These are phyloP conservation scores for Barnettozyma sp. DNA, from an alignment of 805 yeast genomes.

Conservation along the genomic window DNA sequence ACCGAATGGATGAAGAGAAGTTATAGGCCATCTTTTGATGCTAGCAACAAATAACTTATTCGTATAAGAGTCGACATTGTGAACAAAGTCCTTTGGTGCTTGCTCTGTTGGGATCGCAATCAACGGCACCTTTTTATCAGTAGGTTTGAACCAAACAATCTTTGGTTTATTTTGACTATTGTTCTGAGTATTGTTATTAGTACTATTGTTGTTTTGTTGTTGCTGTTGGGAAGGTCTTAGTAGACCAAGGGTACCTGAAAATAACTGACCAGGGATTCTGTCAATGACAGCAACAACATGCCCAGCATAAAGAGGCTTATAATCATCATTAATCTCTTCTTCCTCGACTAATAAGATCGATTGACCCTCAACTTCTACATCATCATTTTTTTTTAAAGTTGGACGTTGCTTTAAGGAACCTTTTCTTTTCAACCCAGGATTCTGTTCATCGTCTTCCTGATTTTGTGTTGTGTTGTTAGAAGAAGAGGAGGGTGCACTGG, in stretches of 20 bases:
- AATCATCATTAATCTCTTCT: slow-evolving; percentile 89
- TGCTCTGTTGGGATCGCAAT: slow-evolving; percentile 98
- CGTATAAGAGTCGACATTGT: slow-evolving; percentile 76
- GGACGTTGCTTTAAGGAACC: slow-evolving; percentile 94
- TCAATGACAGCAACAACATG: slow-evolving; percentile 98
- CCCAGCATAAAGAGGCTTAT: slow-evolving; percentile 93
- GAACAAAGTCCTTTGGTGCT: slow-evolving; percentile 93
- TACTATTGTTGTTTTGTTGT: slow-evolving; percentile 22
- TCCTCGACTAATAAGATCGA: slow-evolving; percentile 86
- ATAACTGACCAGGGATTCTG: slow-evolving; percentile 93
- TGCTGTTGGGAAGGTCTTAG: slow-evolving; percentile 89
- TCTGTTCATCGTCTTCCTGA: slow-evolving; percentile 23
- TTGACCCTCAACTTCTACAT: slow-evolving; percentile 98
- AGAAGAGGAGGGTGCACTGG: slow-evolving; percentile 9
- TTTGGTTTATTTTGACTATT: slow-evolving; percentile 48
- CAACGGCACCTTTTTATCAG: slow-evolving; percentile 94
- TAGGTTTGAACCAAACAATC: slow-evolving; percentile 98
- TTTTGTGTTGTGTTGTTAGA: slow-evolving; percentile 5
- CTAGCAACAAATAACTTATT: slow-evolving; percentile 87
- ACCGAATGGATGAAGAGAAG: slow-evolving; percentile 97
- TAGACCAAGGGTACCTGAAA: slow-evolving; percentile 89
- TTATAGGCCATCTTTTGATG: slow-evolving; percentile 98
- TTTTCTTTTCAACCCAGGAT: slow-evolving; percentile 54
- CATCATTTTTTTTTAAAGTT: slow-evolving; percentile 94
- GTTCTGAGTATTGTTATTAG: slow-evolving; percentile 13